phyloP scores from a whole-genome alignment of 2,329 filamentous ascomycete species.

The Huntiella omanensis region DNA sequence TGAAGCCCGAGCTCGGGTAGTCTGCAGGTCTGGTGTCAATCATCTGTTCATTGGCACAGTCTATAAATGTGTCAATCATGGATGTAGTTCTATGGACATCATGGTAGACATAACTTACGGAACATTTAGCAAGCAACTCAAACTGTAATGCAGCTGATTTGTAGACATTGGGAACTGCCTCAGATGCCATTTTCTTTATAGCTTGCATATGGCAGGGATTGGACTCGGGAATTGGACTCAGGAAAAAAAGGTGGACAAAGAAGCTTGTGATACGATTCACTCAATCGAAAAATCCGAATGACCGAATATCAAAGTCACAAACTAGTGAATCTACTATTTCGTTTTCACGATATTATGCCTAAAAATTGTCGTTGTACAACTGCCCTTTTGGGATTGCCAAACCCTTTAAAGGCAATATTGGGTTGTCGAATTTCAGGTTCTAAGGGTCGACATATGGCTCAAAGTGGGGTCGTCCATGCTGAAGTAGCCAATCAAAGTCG shows the following conservation, averaged over 20 bases:
- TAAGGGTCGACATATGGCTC: too few relatives aligned
- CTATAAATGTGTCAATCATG: too few relatives aligned
- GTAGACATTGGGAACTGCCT: conserved; percentile 22
- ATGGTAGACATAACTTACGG: conserved; percentile 34
- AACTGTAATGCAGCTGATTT: conserved; percentile 54
- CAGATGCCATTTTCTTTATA: conserved; percentile 8
- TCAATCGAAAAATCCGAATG: too few relatives aligned
- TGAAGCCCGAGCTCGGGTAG: conserved; percentile 83
- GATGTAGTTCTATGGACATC: too few relatives aligned
- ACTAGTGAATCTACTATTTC: neutral
- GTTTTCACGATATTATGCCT: neutral
- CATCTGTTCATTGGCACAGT: too few relatives aligned
- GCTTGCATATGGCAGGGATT: conserved; percentile 5
- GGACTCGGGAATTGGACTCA: neutral
- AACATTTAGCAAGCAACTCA: conserved; percentile 60
- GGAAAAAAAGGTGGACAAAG: neutral
- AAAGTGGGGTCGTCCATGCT: too few relatives aligned
- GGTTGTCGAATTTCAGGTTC: too few relatives aligned
- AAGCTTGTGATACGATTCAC: too few relatives aligned
- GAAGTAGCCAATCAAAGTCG: conserved; percentile 4
- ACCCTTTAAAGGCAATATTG: too few relatives aligned
- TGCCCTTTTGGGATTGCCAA: neutral
- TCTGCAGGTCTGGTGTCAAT: conserved; percentile 30
- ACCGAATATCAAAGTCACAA: too few relatives aligned
- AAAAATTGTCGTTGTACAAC: too few relatives aligned